Percentiles rank a stretch among this genome's conserved stretches.
phyloP scores from a whole-genome alignment of 2,329 filamentous ascomycete species.

The Sporothrix pallida region DNA sequence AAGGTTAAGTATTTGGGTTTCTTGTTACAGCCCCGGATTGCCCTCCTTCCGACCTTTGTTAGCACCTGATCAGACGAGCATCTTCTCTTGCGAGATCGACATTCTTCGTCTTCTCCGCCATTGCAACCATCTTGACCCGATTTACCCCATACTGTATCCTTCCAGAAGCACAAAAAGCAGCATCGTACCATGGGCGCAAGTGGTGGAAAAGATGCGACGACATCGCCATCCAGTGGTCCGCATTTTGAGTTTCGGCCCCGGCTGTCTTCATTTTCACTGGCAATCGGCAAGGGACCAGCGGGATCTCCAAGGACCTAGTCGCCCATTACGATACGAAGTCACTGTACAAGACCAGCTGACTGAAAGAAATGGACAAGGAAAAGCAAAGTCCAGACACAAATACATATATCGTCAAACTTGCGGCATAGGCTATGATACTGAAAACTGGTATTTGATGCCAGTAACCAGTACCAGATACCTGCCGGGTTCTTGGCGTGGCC shows the following conservation, averaged over 20 bases:
- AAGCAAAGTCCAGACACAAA: neutral
- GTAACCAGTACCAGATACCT: neutral
- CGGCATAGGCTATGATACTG: neutral
- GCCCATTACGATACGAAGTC: neutral
- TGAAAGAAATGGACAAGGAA: no score
- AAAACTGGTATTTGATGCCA: conserved; percentile 16
- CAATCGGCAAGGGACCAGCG: conserved; percentile 12
- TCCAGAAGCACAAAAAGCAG: conserved; percentile 14
- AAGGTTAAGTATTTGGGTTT: no score
- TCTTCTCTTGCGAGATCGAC: neutral
- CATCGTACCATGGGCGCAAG: conserved; percentile 10
- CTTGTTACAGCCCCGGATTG: conserved; percentile 4
- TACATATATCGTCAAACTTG: neutral
- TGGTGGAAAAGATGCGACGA: conserved; percentile 8
- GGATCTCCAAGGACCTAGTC: conserved; percentile 7
- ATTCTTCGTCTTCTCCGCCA: neutral
- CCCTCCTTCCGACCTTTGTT: neutral
- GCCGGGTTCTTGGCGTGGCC: conserved; percentile 29
- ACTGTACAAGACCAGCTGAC: neutral
- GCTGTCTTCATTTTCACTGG: conserved; percentile 11
- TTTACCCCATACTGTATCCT: conserved; percentile 4
- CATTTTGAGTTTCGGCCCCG: neutral
- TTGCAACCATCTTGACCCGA: no score
- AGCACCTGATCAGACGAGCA: conserved; percentile 15
- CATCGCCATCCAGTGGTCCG: neutral